Evolutionary conservation across 371 early-diverging fungal species (phyloP).

Genomic region (Circinella minor): DNA sequence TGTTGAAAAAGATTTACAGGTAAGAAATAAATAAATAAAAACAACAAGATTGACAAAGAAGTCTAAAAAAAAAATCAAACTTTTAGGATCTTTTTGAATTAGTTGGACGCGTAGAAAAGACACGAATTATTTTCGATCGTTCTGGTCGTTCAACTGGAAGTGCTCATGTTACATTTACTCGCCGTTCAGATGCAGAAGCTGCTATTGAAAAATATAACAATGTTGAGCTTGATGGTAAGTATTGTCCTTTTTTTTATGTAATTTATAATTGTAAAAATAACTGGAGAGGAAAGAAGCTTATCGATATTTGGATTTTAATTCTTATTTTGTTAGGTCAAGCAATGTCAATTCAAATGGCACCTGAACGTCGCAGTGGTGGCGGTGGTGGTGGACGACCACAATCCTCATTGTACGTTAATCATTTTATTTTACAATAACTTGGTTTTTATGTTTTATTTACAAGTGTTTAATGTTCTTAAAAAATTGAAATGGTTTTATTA

Average conservation of each 20-base stretch:
- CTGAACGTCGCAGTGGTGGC: conserved; percentile 13
- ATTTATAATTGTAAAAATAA: background rate
- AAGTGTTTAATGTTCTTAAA: too few species aligned
- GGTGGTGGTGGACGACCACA: background rate
- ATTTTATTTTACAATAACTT: background rate
- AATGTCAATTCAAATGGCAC: conserved; percentile 31
- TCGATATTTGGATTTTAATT: background rate
- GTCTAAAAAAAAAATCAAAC: background rate
- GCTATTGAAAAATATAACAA: conserved; percentile 48
- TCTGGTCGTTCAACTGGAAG: conserved; percentile 52
- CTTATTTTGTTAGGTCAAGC: conserved; percentile 29
- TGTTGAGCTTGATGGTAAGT: conserved; percentile 45
- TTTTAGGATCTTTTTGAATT: conserved; percentile 41
- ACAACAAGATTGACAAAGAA: too few species aligned
- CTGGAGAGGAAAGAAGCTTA: too few species aligned
- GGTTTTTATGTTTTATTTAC: too few species aligned
- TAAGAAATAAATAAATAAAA: conserved; percentile 1
- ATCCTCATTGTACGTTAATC: conserved; percentile 13
- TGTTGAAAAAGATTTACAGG: conserved; percentile 42
- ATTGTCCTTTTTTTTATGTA: background rate
- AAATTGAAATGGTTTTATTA: too few species aligned
- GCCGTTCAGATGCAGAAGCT: conserved; percentile 32
- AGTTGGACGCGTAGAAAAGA: conserved; percentile 40
- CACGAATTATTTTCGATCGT: conserved; percentile 39
- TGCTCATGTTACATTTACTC: conserved; percentile 34